Percentiles rank a stretch among this genome's conserved stretches.
phyloP scores from a whole-genome alignment of 441 rosid genomes.

The Bruguiera hainesii region DNA sequence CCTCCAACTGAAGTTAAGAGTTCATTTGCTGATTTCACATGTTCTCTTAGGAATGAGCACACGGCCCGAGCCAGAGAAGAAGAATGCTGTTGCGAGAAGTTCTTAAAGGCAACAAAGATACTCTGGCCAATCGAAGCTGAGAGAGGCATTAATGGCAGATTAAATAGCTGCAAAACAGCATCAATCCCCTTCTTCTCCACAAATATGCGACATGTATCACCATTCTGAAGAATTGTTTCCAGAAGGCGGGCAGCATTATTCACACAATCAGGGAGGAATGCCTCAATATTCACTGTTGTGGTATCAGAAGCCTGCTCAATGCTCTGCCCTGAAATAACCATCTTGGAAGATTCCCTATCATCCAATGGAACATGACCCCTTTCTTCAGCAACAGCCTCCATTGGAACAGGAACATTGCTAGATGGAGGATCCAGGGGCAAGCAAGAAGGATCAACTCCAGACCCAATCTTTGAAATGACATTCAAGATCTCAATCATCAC shows the following conservation, averaged over 20 bases:
- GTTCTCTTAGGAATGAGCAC: conserved; percentile 75
- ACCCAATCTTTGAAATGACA: conserved; percentile 58
- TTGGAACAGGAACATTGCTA: conserved; percentile 64
- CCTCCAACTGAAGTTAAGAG: conserved; percentile 59
- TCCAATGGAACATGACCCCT: conserved; percentile 34
- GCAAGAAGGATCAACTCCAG: conserved; percentile 56
- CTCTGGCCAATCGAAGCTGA: conserved; percentile 81
- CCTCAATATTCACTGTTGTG: conserved; percentile 50
- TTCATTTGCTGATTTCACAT: conserved; percentile 58
- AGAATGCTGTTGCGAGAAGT: conserved; percentile 90
- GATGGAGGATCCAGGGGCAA: conserved; percentile 38
- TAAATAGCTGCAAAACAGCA: conserved; percentile 69
- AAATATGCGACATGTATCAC: conserved; percentile 89
- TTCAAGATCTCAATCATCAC: conserved; percentile 86
- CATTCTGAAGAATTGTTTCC: conserved; percentile 96
- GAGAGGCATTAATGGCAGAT: conserved; percentile 81
- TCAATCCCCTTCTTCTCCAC: conserved; percentile 95
- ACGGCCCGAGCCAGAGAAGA: conserved; percentile 77
- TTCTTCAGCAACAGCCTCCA: conserved; percentile 89
- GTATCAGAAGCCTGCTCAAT: conserved; percentile 57
- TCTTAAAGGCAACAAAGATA: conserved; percentile 82
- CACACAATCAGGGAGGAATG: conserved; percentile 83
- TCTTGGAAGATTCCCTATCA: conserved; percentile 44
- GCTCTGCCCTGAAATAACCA: conserved; percentile 47
- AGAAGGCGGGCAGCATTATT: conserved; percentile 84